Evolutionary conservation across 305 asterid genomes (phyloP).

Genomic region (Solanum hybrid): DNA sequence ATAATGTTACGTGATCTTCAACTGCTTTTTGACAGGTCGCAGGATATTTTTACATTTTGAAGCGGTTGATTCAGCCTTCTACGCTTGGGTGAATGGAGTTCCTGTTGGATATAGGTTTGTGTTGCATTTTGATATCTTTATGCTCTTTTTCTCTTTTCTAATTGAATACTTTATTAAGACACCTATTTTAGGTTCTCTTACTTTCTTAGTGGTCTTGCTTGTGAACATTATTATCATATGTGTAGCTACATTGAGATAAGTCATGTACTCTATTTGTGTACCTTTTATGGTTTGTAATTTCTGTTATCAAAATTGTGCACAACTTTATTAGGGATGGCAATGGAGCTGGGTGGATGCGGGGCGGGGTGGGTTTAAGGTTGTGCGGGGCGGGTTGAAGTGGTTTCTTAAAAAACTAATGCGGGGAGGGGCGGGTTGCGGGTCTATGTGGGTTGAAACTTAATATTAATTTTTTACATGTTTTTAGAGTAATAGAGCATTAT

Average conservation of each 20-base stretch:
- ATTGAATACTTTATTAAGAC: background rate
- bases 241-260: background rate
- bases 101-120: conserved; percentile 89
- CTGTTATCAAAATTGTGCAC: background rate
- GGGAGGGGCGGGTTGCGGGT: background rate
- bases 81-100: conserved; percentile 87
- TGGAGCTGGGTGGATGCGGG: background rate
- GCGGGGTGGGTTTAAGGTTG: background rate
- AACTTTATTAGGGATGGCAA: background rate
- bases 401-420: background rate
- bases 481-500: background rate
- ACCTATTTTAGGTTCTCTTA: background rate
- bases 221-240: background rate
- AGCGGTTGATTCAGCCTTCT: conserved; percentile 96
- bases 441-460: background rate
- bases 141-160: background rate
- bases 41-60: conserved; percentile 89
- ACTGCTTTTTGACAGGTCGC: conserved; percentile 53
- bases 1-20: conserved; percentile 9
- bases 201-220: background rate
- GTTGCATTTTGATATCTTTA: conserved; percentile 8
- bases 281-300: background rate
- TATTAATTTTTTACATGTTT: background rate
- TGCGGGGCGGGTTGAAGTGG: background rate
- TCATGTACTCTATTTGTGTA: background rate